phyloP scores from a whole-genome alignment of 495 filamentous ascomycete species.

The Lasiosphaeriaceae sp. region DNA sequence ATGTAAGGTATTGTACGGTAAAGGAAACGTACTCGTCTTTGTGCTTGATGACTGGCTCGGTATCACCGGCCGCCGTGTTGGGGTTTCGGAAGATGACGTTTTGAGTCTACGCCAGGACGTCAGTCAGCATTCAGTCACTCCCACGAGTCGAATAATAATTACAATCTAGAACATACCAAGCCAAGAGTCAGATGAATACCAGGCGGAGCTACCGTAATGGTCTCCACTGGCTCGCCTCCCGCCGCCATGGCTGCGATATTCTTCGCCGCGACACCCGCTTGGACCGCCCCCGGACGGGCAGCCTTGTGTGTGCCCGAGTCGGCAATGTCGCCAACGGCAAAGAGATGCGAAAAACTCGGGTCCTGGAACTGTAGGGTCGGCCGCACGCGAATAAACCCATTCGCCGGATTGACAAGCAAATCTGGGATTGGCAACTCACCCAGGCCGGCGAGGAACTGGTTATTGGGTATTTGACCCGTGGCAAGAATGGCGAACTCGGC shows the following conservation, averaged over 20 bases:
- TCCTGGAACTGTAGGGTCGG: slow-evolving; percentile 54
- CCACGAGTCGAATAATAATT: neutral
- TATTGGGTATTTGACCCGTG: slow-evolving; percentile 48
- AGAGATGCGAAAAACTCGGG: slow-evolving; percentile 33
- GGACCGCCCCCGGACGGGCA: slow-evolving; percentile 46
- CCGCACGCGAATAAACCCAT: slow-evolving; percentile 48
- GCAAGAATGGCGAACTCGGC: slow-evolving; percentile 23
- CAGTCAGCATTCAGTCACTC: neutral
- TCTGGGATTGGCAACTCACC: slow-evolving; percentile 19
- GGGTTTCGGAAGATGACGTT: slow-evolving; percentile 51
- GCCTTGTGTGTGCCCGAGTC: slow-evolving; percentile 54
- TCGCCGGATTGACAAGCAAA: slow-evolving; percentile 35
- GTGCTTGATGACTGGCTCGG: slow-evolving; percentile 39
- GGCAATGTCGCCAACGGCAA: slow-evolving; percentile 59
- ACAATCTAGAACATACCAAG: slow-evolving; percentile 42
- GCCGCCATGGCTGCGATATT: slow-evolving; percentile 51
- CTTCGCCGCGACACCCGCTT: slow-evolving; percentile 51
- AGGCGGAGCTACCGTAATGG: slow-evolving; percentile 32
- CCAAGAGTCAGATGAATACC: slow-evolving; percentile 51
- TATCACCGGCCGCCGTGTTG: slow-evolving; percentile 38
- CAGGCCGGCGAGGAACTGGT: slow-evolving; percentile 45
- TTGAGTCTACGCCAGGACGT: slow-evolving; percentile 30
- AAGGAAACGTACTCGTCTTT: slow-evolving; percentile 42
- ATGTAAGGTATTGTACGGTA: neutral
- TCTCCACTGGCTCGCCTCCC: slow-evolving; percentile 22